These are phyloP conservation scores for Leccinum pallidistipes DNA, from an alignment of 1,284 basidiomycete species.

Conservation along the genomic window DNA sequence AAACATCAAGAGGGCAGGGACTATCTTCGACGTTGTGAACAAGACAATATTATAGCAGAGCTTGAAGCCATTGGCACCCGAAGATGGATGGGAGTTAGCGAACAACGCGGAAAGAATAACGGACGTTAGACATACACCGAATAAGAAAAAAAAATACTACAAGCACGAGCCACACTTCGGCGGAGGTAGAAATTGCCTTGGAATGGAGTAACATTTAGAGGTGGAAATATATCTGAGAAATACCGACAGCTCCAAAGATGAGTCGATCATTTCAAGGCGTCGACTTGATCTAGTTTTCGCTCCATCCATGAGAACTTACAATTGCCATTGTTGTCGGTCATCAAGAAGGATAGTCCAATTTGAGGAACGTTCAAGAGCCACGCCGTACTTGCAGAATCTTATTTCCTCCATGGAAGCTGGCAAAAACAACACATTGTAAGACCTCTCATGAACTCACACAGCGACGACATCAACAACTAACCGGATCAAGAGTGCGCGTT, in stretches of 20 bases:
- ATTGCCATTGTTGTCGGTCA: background rate
- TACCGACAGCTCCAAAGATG: background rate
- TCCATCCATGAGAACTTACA: background rate
- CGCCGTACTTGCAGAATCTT: background rate
- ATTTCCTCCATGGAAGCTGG: conserved; percentile 7
- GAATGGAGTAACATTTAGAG: background rate
- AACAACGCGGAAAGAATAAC: background rate
- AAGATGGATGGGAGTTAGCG: background rate
- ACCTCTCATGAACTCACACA: conserved; percentile 8
- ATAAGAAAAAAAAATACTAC: background rate
- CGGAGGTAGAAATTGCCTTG: background rate
- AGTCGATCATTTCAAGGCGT: background rate
- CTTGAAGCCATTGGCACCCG: background rate
- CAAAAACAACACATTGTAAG: background rate
- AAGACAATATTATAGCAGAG: background rate
- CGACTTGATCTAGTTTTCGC: background rate
- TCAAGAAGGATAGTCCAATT: background rate
- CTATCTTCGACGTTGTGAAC: background rate
- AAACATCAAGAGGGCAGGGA: background rate
- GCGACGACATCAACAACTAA: conserved; percentile 10
- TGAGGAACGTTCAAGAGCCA: too few relatives aligned
- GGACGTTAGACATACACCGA: background rate
- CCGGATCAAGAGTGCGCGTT: conserved; percentile 10
- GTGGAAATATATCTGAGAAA: too few relatives aligned
- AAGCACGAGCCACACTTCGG: background rate